phyloP scores from a whole-genome alignment of 768 basidiomycete genomes.

The Omphalotus guepiniiformis region DNA sequence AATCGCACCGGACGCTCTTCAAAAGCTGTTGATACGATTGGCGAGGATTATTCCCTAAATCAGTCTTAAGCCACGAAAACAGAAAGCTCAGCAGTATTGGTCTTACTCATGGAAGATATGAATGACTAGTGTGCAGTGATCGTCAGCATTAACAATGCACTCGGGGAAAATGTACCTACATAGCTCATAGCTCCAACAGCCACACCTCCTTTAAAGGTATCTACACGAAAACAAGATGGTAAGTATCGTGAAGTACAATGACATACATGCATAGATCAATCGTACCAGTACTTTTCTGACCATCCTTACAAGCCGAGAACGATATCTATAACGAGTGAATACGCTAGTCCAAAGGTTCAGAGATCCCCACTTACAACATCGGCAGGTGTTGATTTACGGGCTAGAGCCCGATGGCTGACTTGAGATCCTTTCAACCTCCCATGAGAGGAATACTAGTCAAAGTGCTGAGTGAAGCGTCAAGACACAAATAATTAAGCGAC shows the following conservation, averaged over 20 bases:
- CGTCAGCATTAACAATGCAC: neutral
- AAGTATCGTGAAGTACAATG: neutral
- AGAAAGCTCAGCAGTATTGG: neutral
- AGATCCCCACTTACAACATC: constrained; percentile 50
- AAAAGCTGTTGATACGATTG: constrained; percentile 69
- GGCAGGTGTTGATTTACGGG: constrained; percentile 54
- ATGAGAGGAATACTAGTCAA: constrained; percentile 53
- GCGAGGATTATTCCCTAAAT: constrained; percentile 40
- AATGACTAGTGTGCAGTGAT: constrained; percentile 47
- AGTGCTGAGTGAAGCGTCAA: neutral
- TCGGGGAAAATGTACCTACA: constrained; percentile 37
- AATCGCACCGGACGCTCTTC: constrained; percentile 49
- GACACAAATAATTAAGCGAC: constrained; percentile 12
- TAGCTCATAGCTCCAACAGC: constrained; percentile 81
- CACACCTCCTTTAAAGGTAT: constrained; percentile 57
- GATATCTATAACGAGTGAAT: constrained; percentile 45
- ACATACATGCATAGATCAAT: neutral
- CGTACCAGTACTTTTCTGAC: constrained; percentile 54
- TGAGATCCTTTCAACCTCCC: constrained; percentile 47
- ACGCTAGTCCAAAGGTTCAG: neutral
- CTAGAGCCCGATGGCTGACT: constrained; percentile 27
- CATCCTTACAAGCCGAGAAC: constrained; percentile 68
- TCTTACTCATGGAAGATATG: constrained; percentile 44
- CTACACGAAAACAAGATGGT: constrained; percentile 19
- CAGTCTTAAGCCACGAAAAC: neutral